Base-by-base conservation (phyloP, 805 yeast genomes). In the Torulaspora delbrueckii region DNA sequence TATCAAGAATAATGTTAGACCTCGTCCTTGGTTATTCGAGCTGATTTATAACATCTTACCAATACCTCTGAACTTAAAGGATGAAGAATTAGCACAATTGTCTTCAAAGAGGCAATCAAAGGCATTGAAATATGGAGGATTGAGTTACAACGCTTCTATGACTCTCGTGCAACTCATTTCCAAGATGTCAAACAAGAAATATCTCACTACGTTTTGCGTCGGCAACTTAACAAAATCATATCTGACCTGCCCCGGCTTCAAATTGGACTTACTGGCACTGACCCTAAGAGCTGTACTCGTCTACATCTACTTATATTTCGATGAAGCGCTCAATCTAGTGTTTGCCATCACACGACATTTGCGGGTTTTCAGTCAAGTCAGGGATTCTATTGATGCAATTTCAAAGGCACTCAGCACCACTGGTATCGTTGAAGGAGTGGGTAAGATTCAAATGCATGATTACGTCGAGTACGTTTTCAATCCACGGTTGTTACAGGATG, bases 31-130 rank as follows among this genome's bases (percentile, higher is more conserved):
- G 9, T 63, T 79, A 30, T 74, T 77, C 40, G 85, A 84, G 56
- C 69, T 77, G 41, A 60, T 84, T 7, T 83, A 81, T 63, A 84
- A 85, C 57, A 56, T 83, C 40, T 65, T 85, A 10, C 80, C 78
- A 2, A 57, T 73, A 10, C 64, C 66, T 16, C 41, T 56, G 3
- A 51, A 48, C 22, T 30, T 46, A 9, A 44, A 44, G 28, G 52
- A 47, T 24, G 50, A 48, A 14, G 59, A 51, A 16, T 43, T 60
- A 19, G 47, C 52, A 4, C 57, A 53, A 27, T 35, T 59, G 14
- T 59, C 63, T 4, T 53, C 69, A 37, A 67, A 67, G 51, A 43
- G 59, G 37, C 65, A 68, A 41, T 33, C 50, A 14, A 41, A 38
- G 41, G 39, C 37, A 10, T 30, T 49, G 12, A 63, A 73, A 19